Base-by-base conservation (phyloP, 768 basidiomycete genomes). In the Russula sp. region DNA sequence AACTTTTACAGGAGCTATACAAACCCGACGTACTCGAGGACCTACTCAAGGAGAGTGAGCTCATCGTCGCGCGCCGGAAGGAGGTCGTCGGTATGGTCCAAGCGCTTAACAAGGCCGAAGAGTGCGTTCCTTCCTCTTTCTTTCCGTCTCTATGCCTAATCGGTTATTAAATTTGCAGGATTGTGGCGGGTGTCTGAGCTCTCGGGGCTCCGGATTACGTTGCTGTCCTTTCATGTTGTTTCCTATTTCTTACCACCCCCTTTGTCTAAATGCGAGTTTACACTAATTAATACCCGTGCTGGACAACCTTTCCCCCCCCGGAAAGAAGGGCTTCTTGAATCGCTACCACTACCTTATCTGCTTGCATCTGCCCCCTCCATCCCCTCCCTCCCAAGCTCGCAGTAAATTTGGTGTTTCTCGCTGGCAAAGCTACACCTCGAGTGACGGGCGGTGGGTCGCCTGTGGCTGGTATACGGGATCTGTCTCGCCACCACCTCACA, bases 1-100 rank as follows among this genome's bases (percentile, higher is more conserved):
- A 97, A 74, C 81, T 99, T 43, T 75, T 99, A 56, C 92, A 97
- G 71, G 91, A 98, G 77, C 81, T 99, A 29, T 99, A 99, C 80
- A 96, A 97, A 74, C 87, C 94, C 14, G 96, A 98, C 13, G 93
- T 97, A 16, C 80, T 99, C 38, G 93, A 96, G 50, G 96, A 98
- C 54, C 75, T 98, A 64, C 78, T 98, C 70, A 98, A 98, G 78
- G 96, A 93, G 80, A 91, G 88, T 66, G 94, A 97, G 70, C 87
- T 79, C 65, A 89, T 96, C 63, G 88, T 94, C 50, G 85, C 77
- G 73, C 83, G 95, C 70, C 83, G 96, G 76, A 95, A 94, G 78
- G 97, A 99, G 77, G 90, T 95, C 64, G 82, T 90, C 67, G 80
- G 85, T 69, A 97, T 98, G 93, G 86, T 98, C 56, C 79, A 84